Evolutionary conservation across 192 early-diverging fungal species (phyloP), one percentile per base, ranked within the genome.

Genomic region (Thoreauomyces humboldtii): DNA sequence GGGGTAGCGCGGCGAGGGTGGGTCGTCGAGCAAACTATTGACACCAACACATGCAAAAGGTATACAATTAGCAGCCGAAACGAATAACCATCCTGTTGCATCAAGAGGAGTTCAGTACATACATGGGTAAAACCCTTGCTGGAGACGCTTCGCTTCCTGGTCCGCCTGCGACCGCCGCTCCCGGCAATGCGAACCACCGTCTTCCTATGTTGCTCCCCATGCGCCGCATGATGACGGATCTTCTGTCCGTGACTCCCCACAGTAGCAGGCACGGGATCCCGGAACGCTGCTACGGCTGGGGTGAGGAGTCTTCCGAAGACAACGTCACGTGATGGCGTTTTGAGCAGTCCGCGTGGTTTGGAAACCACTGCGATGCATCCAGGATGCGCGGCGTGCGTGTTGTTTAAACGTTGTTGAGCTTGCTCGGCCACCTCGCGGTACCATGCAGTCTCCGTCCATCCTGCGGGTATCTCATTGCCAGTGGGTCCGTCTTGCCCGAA

Each of bases 181-280:
- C n/a, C n/a, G n/a, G n/a, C n/a, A n/a, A n/a, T n/a, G n/a, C n/a
- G n/a, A n/a, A n/a, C n/a, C n/a, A n/a, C n/a, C n/a, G n/a, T n/a
- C n/a, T n/a, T n/a, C n/a, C n/a, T n/a, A n/a, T n/a, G n/a, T n/a
- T n/a, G n/a, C n/a, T n/a, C n/a, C n/a, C n/a, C n/a, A n/a, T n/a
- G n/a, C n/a, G n/a, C n/a, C n/a, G n/a, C n/a, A n/a, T n/a, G n/a
- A n/a, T n/a, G n/a, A n/a, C n/a, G n/a, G n/a, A n/a, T n/a, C n/a
- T n/a, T n/a, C n/a, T n/a, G n/a, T n/a, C n/a, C n/a, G n/a, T n/a
- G n/a, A n/a, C n/a, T n/a, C n/a, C n/a, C n/a, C n/a, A n/a, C n/a
- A n/a, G n/a, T n/a, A n/a, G n/a, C n/a, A n/a, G n/a, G n/a, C n/a
- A 37, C 55, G 15, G 37, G 59, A 24, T 43, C 59, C 43, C 59